These are phyloP conservation scores for Eimeria acervulina DNA, from an alignment of 169 alveolate species.

Conservation along the genomic window DNA sequence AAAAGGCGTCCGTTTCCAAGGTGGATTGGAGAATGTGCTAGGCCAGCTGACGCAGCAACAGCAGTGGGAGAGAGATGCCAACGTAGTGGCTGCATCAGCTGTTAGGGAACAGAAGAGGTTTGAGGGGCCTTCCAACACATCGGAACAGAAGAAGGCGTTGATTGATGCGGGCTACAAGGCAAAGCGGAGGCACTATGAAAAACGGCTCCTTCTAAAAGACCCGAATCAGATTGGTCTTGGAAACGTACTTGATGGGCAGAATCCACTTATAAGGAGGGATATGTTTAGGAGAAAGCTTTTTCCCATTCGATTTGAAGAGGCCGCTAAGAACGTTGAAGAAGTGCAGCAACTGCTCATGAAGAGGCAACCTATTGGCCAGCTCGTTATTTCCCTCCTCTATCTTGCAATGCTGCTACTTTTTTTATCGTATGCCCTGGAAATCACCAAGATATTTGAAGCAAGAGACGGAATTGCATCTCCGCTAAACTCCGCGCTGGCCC, in stretches of 20 bases:
- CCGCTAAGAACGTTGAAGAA: conserved; percentile 70
- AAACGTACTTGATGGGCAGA: conserved; percentile 37
- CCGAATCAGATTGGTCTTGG: conserved; percentile 46
- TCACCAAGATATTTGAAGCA: conserved; percentile 57
- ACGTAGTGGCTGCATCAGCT: conserved; percentile 9
- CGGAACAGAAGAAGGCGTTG: neutral
- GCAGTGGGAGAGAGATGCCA: conserved; percentile 36
- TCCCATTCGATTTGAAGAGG: conserved; percentile 75
- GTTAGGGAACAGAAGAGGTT: neutral
- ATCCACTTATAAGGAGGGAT: conserved; percentile 65
- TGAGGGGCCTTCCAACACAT: neutral
- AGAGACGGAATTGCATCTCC: conserved; percentile 41
- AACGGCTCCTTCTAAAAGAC: conserved; percentile 52
- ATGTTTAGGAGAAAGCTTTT: conserved; percentile 64
- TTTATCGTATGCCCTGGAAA: conserved; percentile 48
- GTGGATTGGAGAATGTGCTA: conserved; percentile 11
- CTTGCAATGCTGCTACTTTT: conserved; percentile 57
- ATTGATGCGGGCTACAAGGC: conserved; percentile 37
- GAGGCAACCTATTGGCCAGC: conserved; percentile 61
- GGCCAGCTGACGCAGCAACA: conserved; percentile 43
- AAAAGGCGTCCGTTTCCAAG: conserved; percentile 30
- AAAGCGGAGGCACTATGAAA: neutral
- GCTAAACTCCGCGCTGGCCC: conserved; percentile 29
- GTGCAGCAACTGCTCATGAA: conserved; percentile 54
- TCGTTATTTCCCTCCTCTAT: conserved; percentile 7